Evolutionary conservation across 202 grass and related monocot genomes (phyloP).

Genomic region (Panicum hallii): DNA sequence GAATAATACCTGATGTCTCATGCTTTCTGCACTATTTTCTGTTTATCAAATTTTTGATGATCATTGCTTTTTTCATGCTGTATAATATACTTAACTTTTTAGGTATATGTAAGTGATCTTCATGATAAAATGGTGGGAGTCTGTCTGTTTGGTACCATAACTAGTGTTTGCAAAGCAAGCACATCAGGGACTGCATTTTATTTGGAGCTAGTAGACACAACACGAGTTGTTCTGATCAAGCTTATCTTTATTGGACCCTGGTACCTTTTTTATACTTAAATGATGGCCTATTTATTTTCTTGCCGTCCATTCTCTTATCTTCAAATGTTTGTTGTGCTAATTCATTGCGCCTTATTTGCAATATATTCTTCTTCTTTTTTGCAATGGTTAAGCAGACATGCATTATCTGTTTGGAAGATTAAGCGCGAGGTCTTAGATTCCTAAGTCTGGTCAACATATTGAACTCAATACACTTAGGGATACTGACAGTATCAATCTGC

Average conservation of each 20-base stretch:
- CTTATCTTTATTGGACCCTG: conserved; percentile 73
- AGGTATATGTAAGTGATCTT: conserved; percentile 78
- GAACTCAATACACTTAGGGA: not conserved
- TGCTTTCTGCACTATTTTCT: conserved; percentile 14
- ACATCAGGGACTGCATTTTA: conserved; percentile 58
- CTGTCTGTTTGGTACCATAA: conserved; percentile 79
- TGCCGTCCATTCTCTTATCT: not conserved
- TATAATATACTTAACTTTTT: conserved; percentile 39
- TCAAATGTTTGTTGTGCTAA: not conserved
- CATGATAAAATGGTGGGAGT: conserved; percentile 83
- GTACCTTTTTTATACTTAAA: conserved; percentile 52
- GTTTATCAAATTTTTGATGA: not conserved
- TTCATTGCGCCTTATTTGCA: not conserved
- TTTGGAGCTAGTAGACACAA: conserved; percentile 81
- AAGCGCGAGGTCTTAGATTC: not conserved
- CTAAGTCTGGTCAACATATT: conserved; percentile 8
- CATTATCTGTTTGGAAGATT: not conserved
- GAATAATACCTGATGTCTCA: conserved; percentile 31
- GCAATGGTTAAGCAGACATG: not conserved
- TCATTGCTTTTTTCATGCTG: conserved; percentile 10
- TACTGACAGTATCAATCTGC: not conserved
- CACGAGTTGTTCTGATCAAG: conserved; percentile 70
- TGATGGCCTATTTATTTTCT: not conserved
- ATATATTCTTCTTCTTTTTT: not conserved
- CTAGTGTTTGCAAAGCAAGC: conserved; percentile 65